Conservation (phyloP, 805 yeast species). For the Saturnispora besseyi region DNA sequence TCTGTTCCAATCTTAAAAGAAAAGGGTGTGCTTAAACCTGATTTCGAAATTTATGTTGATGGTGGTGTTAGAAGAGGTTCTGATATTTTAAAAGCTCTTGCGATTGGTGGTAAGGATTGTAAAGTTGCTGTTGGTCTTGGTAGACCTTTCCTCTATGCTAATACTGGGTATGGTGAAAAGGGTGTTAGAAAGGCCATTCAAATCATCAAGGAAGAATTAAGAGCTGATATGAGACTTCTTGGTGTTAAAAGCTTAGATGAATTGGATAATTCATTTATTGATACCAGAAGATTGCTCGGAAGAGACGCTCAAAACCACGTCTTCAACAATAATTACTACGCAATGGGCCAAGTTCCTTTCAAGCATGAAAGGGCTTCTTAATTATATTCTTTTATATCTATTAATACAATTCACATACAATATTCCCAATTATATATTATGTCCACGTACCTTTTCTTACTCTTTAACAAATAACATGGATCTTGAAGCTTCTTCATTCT, state of each 20-base stretch:
- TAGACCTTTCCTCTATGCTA: conserved; percentile 47
- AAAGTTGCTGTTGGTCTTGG: conserved; percentile 67
- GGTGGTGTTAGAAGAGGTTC: conserved; percentile 75
- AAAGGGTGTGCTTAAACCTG: conserved; percentile 37
- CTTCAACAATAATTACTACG: conserved; percentile 12
- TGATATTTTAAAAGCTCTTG: conserved; percentile 66
- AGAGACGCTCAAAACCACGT: conserved; percentile 16
- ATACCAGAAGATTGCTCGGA: conserved; percentile 21
- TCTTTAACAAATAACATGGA: too few relatives aligned
- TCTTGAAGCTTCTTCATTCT: background rate
- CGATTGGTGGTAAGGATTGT: conserved; percentile 66
- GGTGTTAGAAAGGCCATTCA: conserved; percentile 63
- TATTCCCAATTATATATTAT: background rate
- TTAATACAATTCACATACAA: background rate
- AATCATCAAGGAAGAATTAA: conserved; percentile 50
- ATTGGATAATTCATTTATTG: conserved; percentile 34
- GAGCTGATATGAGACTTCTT: conserved; percentile 55
- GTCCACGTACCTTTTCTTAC: too few relatives aligned
- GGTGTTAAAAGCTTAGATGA: conserved; percentile 47
- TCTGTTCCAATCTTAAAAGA: conserved; percentile 42
- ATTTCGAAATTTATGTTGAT: conserved; percentile 58
- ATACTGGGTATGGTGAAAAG: conserved; percentile 62
- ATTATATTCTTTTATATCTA: background rate
- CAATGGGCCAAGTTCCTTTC: conserved; percentile 13
- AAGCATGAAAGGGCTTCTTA: conserved; percentile 10